phyloP scores from a whole-genome alignment of 495 filamentous ascomycete species.

The Aspergillus olivimuriae region DNA sequence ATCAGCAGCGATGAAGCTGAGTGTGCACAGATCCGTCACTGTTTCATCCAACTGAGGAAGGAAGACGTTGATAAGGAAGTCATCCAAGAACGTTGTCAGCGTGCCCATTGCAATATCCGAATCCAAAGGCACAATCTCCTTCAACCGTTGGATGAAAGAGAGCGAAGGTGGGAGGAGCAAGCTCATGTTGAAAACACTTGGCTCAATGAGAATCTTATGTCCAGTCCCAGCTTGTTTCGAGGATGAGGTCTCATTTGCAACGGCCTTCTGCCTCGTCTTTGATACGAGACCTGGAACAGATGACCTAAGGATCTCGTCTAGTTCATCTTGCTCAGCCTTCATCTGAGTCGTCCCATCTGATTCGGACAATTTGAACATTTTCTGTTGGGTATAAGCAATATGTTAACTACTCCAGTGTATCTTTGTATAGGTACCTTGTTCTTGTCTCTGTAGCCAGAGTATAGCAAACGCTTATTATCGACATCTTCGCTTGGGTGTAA shows the following conservation, averaged over 20 bases:
- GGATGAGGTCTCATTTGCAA: slow-evolving; percentile 29
- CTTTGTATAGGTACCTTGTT: slow-evolving; percentile 42
- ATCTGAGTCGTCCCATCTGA: slow-evolving; percentile 69
- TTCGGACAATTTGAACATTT: slow-evolving; percentile 85
- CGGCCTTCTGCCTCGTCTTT: slow-evolving; percentile 50
- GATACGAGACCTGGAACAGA: slow-evolving; percentile 92
- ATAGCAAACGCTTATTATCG: slow-evolving; percentile 49
- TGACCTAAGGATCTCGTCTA: slow-evolving; percentile 81
- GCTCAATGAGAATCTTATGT: slow-evolving; percentile 86
- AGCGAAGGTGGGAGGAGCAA: slow-evolving; percentile 89
- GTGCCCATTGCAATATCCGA: slow-evolving; percentile 81
- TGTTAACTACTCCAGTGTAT: background rate
- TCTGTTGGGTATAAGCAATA: slow-evolving; percentile 33
- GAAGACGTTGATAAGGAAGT: slow-evolving; percentile 97
- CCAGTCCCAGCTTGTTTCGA: slow-evolving; percentile 50
- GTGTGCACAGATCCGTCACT: slow-evolving; percentile 76
- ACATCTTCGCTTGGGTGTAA: slow-evolving; percentile 41
- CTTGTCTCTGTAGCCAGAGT: slow-evolving; percentile 59
- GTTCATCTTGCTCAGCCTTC: slow-evolving; percentile 76
- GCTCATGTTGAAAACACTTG: slow-evolving; percentile 97
- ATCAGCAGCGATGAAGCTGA: slow-evolving; percentile 75
- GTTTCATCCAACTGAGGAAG: slow-evolving; percentile 95
- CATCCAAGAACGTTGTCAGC: slow-evolving; percentile 91
- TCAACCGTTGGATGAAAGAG: slow-evolving; percentile 83
- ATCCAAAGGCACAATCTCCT: slow-evolving; percentile 79